A percentile compares a stretch with the other conserved stretches of the same genome.
Conservation (phyloP, 2,329 filamentous ascomycete species). For the Stromatinia cepivora region DNA sequence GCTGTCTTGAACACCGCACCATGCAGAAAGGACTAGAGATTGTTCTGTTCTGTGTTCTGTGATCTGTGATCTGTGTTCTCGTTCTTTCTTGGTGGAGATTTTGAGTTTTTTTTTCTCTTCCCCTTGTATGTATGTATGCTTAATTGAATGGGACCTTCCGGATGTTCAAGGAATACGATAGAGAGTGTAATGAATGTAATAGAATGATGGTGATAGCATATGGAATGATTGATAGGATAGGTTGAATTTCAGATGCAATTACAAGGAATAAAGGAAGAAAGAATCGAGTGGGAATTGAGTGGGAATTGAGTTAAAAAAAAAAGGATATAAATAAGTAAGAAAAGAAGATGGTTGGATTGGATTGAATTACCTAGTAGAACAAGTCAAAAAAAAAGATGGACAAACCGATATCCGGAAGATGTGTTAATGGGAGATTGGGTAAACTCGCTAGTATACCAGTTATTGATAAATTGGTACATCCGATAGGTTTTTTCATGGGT, state of each 20-base stretch:
- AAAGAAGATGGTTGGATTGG: too few species aligned
- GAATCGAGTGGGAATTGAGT: not conserved
- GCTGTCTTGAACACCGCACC: conserved; percentile 22
- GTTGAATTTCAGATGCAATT: not conserved
- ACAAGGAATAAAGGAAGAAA: not conserved
- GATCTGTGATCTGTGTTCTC: conserved; percentile 2
- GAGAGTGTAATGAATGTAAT: conserved; percentile 15
- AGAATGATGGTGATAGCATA: conserved; percentile 16
- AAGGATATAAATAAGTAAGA: not conserved
- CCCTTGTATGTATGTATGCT: not conserved
- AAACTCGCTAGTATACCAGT: not conserved
- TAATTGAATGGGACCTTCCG: not conserved
- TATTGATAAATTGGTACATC: not conserved
- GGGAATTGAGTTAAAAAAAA: not conserved
- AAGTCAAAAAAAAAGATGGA: not conserved
- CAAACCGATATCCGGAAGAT: not conserved
- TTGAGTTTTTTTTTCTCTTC: not conserved
- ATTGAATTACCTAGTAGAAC: not conserved
- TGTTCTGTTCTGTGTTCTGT: not conserved
- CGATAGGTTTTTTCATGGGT: not conserved
- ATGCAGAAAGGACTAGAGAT: conserved; percentile 1
- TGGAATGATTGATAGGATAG: conserved; percentile 1
- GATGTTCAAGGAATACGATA: conserved; percentile 20
- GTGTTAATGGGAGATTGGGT: conserved; percentile 21
- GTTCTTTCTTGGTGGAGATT: conserved; percentile 10